Percentiles rank a stretch among this genome's conserved stretches.
Evolutionary conservation across 805 yeast genomes (phyloP).

Genomic region (Candida ortonii): DNA sequence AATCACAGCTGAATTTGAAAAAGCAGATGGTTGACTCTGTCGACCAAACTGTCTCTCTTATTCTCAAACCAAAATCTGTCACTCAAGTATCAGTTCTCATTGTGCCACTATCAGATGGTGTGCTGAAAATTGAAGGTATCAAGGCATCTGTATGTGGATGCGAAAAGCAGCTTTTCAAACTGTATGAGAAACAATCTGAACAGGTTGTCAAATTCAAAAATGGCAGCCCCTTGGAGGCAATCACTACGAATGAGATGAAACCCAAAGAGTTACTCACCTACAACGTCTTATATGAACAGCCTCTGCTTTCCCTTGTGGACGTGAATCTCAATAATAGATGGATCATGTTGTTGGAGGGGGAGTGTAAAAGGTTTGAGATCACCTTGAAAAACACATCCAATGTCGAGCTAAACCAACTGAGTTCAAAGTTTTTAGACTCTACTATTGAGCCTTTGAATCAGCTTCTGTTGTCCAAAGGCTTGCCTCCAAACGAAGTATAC

Average conservation of each 20-base stretch:
- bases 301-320: slow-evolving; percentile 51
- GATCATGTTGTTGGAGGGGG: slow-evolving; percentile 80
- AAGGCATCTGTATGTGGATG: slow-evolving; percentile 51
- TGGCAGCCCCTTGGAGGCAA: slow-evolving; percentile 6
- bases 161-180: slow-evolving; percentile 39
- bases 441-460: slow-evolving; percentile 61
- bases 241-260: neutral
- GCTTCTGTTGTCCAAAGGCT: slow-evolving; percentile 43
- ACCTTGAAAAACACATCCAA: slow-evolving; percentile 56
- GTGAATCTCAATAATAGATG: slow-evolving; percentile 59
- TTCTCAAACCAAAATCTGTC: slow-evolving; percentile 38
- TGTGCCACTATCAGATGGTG: slow-evolving; percentile 49
- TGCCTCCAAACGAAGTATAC: slow-evolving; percentile 62
- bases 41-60: slow-evolving; percentile 20
- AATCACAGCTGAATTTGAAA: slow-evolving; percentile 25
- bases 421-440: slow-evolving; percentile 69
- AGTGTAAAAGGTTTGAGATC: slow-evolving; percentile 49
- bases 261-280: slow-evolving; percentile 28
- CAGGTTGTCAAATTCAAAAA: slow-evolving; percentile 9
- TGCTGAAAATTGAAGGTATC: slow-evolving; percentile 49
- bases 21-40: slow-evolving; percentile 16
- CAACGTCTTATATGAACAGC: slow-evolving; percentile 45
- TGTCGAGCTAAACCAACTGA: slow-evolving; percentile 53
- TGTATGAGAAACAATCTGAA: neutral
- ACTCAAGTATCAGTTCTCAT: slow-evolving; percentile 42